Evolutionary conservation across 1,139 yeast genomes (phyloP), one percentile per base, ranked within the genome.

Genomic region (Kluyveromyces marxianus): DNA sequence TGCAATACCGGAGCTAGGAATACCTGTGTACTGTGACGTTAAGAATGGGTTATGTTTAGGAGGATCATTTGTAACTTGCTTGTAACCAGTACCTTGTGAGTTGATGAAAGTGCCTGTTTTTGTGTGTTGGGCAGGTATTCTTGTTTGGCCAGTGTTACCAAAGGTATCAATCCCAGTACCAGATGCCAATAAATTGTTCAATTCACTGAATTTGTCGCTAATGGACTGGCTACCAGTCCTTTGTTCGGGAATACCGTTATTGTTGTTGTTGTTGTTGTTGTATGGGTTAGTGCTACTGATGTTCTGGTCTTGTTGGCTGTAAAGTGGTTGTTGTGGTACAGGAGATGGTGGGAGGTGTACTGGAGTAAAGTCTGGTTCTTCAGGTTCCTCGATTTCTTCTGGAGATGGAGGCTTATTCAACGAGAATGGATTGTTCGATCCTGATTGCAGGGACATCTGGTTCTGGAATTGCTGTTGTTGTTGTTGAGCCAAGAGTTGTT

Each of bases 141-240:
- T 81, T 29, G 82, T 69, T 14, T 83, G 85, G 45, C 98, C 98
- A 4, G 88, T 83, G 65, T 92, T 92, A 66, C 98, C 98, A 66
- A 87, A 92, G 0, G 97, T 90, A 66, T 92, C 98, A 48, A 89
- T 72, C 26, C 97, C 97, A 0, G 96, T 86, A 35, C 96, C 97
- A 46, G 82, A 79, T 8, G 95, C 85, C 54, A 90, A 74, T 48
- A 90, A 71, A 49, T 77, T 76, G 66, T 90, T 89, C 59, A 90
- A 75, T 54, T 86, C 92, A 24, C 89, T 69, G 72, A 77, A 67
- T 66, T 79, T 74, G 62, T 83, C 72, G 45, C 71, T 68, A 55
- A 74, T 69, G 41, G 63, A 65, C 53, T 72, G 72, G 33, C 69
- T 68, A 2, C 79, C 79, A 2, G 79, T 73, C 42, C 70, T 63